phyloP scores from a whole-genome alignment of 805 yeast genomes.

The Brettanomyces sp. region DNA sequence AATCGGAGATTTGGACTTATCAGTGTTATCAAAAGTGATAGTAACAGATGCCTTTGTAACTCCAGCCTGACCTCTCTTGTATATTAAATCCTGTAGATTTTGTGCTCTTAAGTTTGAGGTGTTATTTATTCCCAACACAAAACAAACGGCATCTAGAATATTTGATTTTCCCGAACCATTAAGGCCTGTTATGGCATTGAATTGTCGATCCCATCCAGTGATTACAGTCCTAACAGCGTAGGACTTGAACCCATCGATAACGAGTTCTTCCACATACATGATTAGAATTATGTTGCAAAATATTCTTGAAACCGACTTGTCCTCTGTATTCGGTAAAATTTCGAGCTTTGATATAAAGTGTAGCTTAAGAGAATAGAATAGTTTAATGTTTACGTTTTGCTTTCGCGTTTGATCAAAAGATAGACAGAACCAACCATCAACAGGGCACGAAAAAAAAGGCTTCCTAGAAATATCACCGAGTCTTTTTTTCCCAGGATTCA shows the following conservation, averaged over 20 bases:
- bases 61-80: slow-evolving; percentile 97
- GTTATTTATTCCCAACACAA: slow-evolving; percentile 92
- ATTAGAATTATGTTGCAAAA: not conserved
- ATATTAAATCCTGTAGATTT: slow-evolving; percentile 85
- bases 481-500: too few species aligned
- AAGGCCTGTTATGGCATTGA: slow-evolving; percentile 95
- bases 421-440: too few species aligned
- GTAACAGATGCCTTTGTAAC: slow-evolving; percentile 95
- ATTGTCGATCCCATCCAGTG: slow-evolving; percentile 91
- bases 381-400: too few species aligned
- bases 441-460: too few species aligned
- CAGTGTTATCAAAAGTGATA: slow-evolving; percentile 85
- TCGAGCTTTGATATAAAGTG: too few species aligned
- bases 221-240: slow-evolving; percentile 95
- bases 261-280: slow-evolving; percentile 93
- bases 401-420: too few species aligned
- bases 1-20: slow-evolving; percentile 68
- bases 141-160: slow-evolving; percentile 93
- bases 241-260: slow-evolving; percentile 95
- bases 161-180: slow-evolving; percentile 98
- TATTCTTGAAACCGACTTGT: too few species aligned
- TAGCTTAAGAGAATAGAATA: too few species aligned
- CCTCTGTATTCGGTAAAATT: too few species aligned
- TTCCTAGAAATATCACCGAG: too few species aligned
- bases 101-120: slow-evolving; percentile 95